A percentile compares a stretch with the other conserved stretches of the same genome.
These are phyloP conservation scores for Tetrahymena thermophila DNA, from an alignment of 73 alveolate species.

Conservation along the genomic window DNA sequence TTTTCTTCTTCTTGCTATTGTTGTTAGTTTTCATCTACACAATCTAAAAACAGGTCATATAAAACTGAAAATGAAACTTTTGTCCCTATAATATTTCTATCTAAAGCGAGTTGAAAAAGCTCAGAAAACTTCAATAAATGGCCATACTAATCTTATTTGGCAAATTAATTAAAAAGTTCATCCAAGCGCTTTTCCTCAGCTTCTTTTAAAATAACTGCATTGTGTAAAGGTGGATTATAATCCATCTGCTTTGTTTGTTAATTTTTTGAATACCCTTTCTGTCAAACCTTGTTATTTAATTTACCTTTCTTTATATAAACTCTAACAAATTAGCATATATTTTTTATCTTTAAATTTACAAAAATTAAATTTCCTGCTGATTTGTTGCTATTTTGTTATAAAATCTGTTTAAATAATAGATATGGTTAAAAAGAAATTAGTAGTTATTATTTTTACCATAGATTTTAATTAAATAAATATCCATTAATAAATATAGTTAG, in stretches of 20 bases:
- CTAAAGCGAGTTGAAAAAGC: neutral
- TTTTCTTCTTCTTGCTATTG: neutral
- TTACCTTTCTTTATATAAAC: neutral
- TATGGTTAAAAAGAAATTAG: neutral
- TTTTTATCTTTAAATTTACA: neutral
- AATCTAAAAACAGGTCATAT: neutral
- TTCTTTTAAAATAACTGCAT: neutral
- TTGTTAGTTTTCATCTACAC: neutral
- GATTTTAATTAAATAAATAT: neutral
- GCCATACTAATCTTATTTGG: neutral
- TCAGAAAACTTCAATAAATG: neutral
- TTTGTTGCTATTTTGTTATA: neutral
- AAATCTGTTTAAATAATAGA: neutral
- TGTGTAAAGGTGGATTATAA: neutral
- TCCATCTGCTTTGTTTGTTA: neutral
- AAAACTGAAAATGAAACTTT: neutral
- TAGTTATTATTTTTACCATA: neutral
- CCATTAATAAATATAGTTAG: neutral
- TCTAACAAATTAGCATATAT: neutral
- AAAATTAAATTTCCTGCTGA: neutral
- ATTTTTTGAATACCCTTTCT: neutral
- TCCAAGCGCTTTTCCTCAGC: neutral
- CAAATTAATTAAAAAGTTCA: neutral
- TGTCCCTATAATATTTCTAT: neutral
- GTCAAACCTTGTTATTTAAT: neutral